These are phyloP conservation scores for Mycena venus DNA, from an alignment of 768 basidiomycete genomes.

Conservation along the genomic window DNA sequence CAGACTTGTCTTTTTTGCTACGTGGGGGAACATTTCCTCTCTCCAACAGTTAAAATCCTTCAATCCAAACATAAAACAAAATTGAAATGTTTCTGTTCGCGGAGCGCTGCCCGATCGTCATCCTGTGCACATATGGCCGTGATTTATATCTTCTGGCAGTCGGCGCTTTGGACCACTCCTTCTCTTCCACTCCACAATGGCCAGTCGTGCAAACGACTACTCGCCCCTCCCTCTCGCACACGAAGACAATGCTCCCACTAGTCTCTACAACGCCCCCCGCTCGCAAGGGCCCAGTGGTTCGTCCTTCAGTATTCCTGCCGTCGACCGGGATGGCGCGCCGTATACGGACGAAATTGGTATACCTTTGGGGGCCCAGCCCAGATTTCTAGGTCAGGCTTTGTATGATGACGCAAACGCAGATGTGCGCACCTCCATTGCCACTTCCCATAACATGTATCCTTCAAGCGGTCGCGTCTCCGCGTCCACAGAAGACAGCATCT, in stretches of 20 bases:
- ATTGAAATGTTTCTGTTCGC: too few species aligned
- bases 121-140: too few species aligned
- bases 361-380: slow-evolving; percentile 57
- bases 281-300: slow-evolving; percentile 58
- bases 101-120: too few species aligned
- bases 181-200: slow-evolving; percentile 42
- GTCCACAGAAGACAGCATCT: slow-evolving; percentile 66
- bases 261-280: slow-evolving; percentile 61
- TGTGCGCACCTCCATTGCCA: slow-evolving; percentile 69
- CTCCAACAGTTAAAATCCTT: too few species aligned
- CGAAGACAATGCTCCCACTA: slow-evolving; percentile 57
- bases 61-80: too few species aligned
- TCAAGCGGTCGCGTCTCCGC: slow-evolving; percentile 61
- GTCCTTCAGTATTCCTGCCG: slow-evolving; percentile 53
- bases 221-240: slow-evolving; percentile 69
- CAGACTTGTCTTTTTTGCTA: too few species aligned
- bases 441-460: slow-evolving; percentile 62
- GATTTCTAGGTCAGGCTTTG: slow-evolving; percentile 70
- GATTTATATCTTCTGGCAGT: too few species aligned
- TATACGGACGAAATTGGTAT: slow-evolving; percentile 52
- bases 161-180: too few species aligned
- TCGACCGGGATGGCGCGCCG: slow-evolving; percentile 51
- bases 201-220: slow-evolving; percentile 57
- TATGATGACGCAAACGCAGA: slow-evolving; percentile 57
- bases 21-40: too few species aligned